Base-by-base conservation (phyloP, 805 yeast species). In the Saturnispora kantuleensis region DNA sequence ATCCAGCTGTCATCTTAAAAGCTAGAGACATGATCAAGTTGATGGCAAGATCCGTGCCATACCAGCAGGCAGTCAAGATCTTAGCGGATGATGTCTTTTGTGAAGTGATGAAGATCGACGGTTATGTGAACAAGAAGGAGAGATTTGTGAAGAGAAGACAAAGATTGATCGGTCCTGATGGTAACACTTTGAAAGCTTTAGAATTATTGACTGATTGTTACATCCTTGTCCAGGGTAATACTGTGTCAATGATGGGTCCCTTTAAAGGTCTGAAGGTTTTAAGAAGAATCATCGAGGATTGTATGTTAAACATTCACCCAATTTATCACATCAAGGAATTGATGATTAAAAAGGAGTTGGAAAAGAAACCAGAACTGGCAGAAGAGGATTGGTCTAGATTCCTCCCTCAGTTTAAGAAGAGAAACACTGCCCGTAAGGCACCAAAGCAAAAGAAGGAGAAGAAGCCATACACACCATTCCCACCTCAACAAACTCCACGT, bases 221-320 rank as follows among this genome's bases (percentile, higher is more conserved):
- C 62, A 84, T 93, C 53, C 72, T 93, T 49, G 98, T 93, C 8
- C 98, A 93, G 68, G 98, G 98, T 60, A 88, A 84, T 64, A 93
- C 98, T 2, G 98, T 93, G 4, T 78, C 96, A 44, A 90, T 82
- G 10, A 93, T 93, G 97, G 98, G 98, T 9, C 90, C 96, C 26
- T 89, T 69, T 67, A 87, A 84, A 60, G 97, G 97, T 6, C 70
- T 93, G 51, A 93, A 93, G 61, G 94, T 84, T 52, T 78, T 87
- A 7, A 77, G 97, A 65, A 76, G 97, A 59, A 88, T 93, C 31
- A 95, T 93, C 35, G 97, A 90, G 62, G 98, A 93, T 61, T 93
- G 97, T 65, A 93, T 93, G 98, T 79, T 74, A 59, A 93, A 93
- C 56, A 73, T 93, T 11, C 98, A 93, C 62, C 98, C 98, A n/a